Base-by-base conservation (phyloP, 2,329 filamentous ascomycete genomes). In the Teratosphaeriaceae sp. region DNA sequence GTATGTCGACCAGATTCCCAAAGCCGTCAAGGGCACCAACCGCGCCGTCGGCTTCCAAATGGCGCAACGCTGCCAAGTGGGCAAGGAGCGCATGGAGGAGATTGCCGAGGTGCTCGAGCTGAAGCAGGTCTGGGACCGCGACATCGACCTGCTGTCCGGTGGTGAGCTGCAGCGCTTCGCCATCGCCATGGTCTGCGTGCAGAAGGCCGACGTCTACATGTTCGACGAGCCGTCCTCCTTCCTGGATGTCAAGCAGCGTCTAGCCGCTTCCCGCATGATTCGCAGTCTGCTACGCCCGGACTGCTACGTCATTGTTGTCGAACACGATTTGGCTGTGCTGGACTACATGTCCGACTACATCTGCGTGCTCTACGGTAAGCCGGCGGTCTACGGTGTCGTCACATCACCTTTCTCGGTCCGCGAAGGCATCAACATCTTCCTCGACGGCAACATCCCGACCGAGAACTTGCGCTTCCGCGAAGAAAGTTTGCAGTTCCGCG, bases 181-280 rank as follows among this genome's bases (percentile, higher is more conserved):
- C 58, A 96, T 98, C 57, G 92, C 86, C 60, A 86, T 90, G 40
- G 88, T 95, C 50, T 95, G 89, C 60, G 89, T 97, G 18, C 90
- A 97, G 66, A 82, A 94, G 60, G 90, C 90, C 55, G 92, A 98
- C 65, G 88, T 94, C 9, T 98, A 98, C 76, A 97, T 98, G 92
- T 98, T 98, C 61, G 92, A 98, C 68, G 92, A 98, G 73, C 94
- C 94, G 15, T 97, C 90, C 30, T 98, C 92, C 27, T 98, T 96
- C 69, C 79, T 98, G 45, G 94, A 98, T 84, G 92, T 98, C 64
- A 97, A 97, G 78, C 92, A 98, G 71, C 86, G 92, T 82, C 74
- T 98, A 55, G 85, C 84, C 55, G 92, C 94, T 50, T 90, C 88
- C 57, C 80, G 84, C 57, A 86, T 94, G 56, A 97, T 98, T 59